Evolutionary conservation across 164 flowering plant genomes (phyloP).

Genomic region (Vitis rotundifolia): DNA sequence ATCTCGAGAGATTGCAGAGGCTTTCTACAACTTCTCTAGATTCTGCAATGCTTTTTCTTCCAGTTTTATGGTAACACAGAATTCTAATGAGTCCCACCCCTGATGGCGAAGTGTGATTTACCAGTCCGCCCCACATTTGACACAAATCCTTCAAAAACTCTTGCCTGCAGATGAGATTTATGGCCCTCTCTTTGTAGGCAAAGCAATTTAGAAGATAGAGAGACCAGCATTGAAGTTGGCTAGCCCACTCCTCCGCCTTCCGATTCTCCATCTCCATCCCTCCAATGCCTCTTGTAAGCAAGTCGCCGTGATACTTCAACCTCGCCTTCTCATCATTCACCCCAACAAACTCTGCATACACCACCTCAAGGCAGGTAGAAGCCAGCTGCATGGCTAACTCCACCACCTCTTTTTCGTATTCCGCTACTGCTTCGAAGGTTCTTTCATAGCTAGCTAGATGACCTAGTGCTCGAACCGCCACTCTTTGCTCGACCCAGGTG

Average conservation of each 20-base stretch:
- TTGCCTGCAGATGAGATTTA: conserved; percentile 50
- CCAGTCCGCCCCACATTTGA: conserved; percentile 81
- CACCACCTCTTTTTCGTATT: conserved; percentile 49
- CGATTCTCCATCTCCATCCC: conserved; percentile 64
- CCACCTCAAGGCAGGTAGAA: conserved; percentile 47
- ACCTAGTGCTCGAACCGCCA: conserved; percentile 77
- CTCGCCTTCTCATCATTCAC: conserved; percentile 40
- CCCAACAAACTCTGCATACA: conserved; percentile 47
- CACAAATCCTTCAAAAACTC: conserved; percentile 52
- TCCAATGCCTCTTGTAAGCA: conserved; percentile 73
- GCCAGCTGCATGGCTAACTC: conserved; percentile 50
- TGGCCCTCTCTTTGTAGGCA: conserved; percentile 48
- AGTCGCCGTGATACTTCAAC: conserved; percentile 57
- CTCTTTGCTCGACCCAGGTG: conserved; percentile 90
- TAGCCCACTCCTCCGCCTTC: conserved; percentile 91
- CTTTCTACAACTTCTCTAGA: conserved; percentile 33
- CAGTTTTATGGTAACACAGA: conserved; percentile 59
- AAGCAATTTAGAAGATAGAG: conserved; percentile 73
- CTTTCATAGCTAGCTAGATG: conserved; percentile 71
- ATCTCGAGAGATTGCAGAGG: conserved; percentile 69
- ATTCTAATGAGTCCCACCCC: conserved; percentile 72
- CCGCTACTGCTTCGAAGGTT: conserved; percentile 53
- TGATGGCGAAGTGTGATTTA: conserved; percentile 56
- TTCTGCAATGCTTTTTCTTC: conserved; percentile 50
- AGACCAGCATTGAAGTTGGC: conserved; percentile 88